These are phyloP conservation scores for Aurantiochytrium sp. DNA, from an alignment of 108 stramenopile genomes.

Conservation along the genomic window DNA sequence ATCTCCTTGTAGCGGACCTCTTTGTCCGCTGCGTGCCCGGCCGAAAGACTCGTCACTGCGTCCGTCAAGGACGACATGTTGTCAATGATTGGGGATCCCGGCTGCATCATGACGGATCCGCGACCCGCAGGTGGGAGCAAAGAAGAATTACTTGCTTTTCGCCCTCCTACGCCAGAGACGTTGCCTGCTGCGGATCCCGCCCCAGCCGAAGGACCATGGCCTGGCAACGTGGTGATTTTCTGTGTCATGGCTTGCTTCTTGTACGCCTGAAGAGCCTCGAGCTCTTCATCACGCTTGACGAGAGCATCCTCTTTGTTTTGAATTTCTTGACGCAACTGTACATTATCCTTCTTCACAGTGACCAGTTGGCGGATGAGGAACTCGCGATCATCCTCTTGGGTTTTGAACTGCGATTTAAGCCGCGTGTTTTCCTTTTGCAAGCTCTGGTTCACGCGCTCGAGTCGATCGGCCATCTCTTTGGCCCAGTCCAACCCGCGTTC, in stretches of 20 bases:
- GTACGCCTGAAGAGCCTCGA: slow-evolving; percentile 20
- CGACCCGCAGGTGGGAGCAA: not conserved
- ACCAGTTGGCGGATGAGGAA: slow-evolving; percentile 57
- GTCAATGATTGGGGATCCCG: not conserved
- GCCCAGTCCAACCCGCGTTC: slow-evolving; percentile 58
- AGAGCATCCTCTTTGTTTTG: slow-evolving; percentile 29
- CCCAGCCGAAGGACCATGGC: not conserved
- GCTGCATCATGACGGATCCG: slow-evolving; percentile 10
- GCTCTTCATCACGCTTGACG: slow-evolving; percentile 28
- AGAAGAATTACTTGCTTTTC: not conserved
- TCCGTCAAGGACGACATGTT: slow-evolving; percentile 2
- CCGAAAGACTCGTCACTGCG: not conserved
- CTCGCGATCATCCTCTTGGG: slow-evolving; percentile 54
- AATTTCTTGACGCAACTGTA: slow-evolving; percentile 40
- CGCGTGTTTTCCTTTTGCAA: slow-evolving; percentile 36
- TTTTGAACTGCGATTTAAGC: slow-evolving; percentile 48
- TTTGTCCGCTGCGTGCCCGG: not conserved
- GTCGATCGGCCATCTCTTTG: slow-evolving; percentile 52
- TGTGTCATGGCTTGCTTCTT: slow-evolving; percentile 25
- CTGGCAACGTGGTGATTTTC: not conserved
- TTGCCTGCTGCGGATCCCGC: not conserved
- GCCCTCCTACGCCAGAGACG: not conserved
- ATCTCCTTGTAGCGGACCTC: slow-evolving; percentile 44
- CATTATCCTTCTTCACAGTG: slow-evolving; percentile 53
- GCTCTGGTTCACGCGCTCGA: slow-evolving; percentile 44